Percentiles rank a stretch among this genome's conserved stretches.
These are phyloP conservation scores for Rhodotorula toruloides DNA, from an alignment of 768 basidiomycete species.

Conservation along the genomic window DNA sequence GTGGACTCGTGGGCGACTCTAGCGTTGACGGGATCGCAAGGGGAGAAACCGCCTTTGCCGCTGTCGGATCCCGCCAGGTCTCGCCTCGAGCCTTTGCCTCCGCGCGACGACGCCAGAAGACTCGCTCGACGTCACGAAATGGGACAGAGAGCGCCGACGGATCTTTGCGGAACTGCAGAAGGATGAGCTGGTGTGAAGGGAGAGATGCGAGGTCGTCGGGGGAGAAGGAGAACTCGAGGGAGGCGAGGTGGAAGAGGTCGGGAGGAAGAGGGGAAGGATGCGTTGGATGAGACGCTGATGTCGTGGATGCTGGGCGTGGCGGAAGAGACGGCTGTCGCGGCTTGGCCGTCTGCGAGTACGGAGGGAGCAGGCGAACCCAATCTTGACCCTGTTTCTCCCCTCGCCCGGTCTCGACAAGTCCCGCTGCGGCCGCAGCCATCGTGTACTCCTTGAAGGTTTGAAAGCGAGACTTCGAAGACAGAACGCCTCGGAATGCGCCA, in stretches of 20 bases:
- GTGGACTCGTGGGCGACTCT: too few species aligned
- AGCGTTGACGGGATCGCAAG: too few species aligned
- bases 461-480: not conserved
- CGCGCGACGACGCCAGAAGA: not conserved
- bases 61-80: too few species aligned
- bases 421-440: not conserved
- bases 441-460: not conserved
- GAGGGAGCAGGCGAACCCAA: not conserved
- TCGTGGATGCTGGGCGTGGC: not conserved
- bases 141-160: too few species aligned
- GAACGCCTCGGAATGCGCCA: not conserved
- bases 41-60: too few species aligned
- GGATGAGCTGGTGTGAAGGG: not conserved
- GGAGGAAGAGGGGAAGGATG: not conserved
- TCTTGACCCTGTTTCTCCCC: not conserved
- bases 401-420: not conserved
- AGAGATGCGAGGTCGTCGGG: not conserved
- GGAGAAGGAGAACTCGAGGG: not conserved
- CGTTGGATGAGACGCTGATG: not conserved
- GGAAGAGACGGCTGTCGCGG: too few species aligned
- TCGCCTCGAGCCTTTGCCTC: too few species aligned
- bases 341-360: too few species aligned
- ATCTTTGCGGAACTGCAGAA: constrained; percentile 4
- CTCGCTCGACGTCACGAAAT: not conserved
- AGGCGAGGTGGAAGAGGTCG: constrained; percentile 6